Base-by-base conservation (phyloP, 768 basidiomycete genomes). In the Suillus brevipes region DNA sequence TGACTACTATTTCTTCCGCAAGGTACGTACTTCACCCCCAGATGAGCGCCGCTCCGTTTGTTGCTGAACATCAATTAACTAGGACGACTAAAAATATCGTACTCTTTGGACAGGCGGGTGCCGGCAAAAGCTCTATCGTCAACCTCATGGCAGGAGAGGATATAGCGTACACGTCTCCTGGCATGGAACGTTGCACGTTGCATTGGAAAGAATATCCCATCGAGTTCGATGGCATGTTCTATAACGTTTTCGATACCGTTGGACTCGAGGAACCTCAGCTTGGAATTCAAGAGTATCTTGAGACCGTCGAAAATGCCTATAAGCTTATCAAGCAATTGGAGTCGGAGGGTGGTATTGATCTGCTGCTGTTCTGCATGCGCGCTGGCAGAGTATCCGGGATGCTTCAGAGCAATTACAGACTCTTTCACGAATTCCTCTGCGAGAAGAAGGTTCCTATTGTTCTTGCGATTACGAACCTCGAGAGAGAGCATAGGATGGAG, bases 51-150 rank as follows among this genome's bases (percentile, higher is more conserved):
- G 6, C 23, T 3, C 6, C 2, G 14, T 28, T 16, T 25, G 14
- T 28, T 16, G 13, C 43, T 43, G 8, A 43, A 43, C 43, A 4
- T 20, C 7, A 20, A 25, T 28, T 3, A 50, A 25, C 3, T 28
- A 50, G 49, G 14, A 50, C 2, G 25, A 28, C 13, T 16, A 50
- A 50, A 38, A 77, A 75, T 42, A 55, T 77, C 1, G 70, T 75
- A 6, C 66, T 75, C 60, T 75, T 77, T 12, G 75, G 75, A 34
- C 72, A 75, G 65, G 67, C 66, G 53, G 75, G 71, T 4, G 68
- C 66, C 8, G 78, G 78, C 2, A 83, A 83, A 65, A 82, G 81
- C 63, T 80, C 80, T 0, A 66, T 83, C 16, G 67, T 82, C 64
- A 83, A 82, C 67, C 77, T 83, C 8, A 71, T 75, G 23, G 72